phyloP scores from a whole-genome alignment of 148 eudicot species.

The Cornus suecica region DNA sequence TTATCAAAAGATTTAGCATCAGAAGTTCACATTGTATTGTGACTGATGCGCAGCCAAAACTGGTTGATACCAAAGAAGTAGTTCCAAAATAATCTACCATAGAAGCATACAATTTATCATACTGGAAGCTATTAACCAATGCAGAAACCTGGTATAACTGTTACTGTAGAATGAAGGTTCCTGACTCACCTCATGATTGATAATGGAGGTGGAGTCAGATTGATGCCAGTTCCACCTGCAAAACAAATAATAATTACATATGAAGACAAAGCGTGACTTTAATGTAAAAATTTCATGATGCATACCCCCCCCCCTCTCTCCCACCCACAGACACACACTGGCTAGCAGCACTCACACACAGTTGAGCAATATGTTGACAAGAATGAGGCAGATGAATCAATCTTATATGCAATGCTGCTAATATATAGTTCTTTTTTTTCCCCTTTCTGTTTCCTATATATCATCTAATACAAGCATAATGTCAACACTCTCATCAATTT shows the following conservation, averaged over 20 bases:
- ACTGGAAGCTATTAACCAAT: background rate
- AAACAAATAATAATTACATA: slow-evolving; percentile 11
- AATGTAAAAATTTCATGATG: background rate
- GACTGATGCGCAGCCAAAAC: background rate
- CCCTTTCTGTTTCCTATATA: background rate
- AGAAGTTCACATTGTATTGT: background rate
- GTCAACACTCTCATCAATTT: background rate
- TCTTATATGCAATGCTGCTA: background rate
- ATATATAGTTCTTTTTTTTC: too few relatives aligned
- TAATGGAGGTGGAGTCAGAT: slow-evolving; percentile 84
- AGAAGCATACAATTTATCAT: background rate
- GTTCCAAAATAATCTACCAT: background rate
- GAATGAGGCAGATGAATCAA: background rate
- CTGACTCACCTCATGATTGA: slow-evolving; percentile 65
- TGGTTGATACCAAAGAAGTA: background rate
- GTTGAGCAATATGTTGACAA: background rate
- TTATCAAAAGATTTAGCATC: background rate
- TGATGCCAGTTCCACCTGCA: slow-evolving; percentile 95
- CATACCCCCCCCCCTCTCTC: too few relatives aligned
- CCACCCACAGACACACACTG: too few relatives aligned
- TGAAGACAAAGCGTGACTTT: slow-evolving; percentile 7
- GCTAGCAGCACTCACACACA: background rate
- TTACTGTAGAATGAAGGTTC: slow-evolving; percentile 5
- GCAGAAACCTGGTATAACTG: background rate
- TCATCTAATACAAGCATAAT: background rate